Conservation (phyloP, 352 stramenopile genomes). For the Blastocystis sp. region DNA sequence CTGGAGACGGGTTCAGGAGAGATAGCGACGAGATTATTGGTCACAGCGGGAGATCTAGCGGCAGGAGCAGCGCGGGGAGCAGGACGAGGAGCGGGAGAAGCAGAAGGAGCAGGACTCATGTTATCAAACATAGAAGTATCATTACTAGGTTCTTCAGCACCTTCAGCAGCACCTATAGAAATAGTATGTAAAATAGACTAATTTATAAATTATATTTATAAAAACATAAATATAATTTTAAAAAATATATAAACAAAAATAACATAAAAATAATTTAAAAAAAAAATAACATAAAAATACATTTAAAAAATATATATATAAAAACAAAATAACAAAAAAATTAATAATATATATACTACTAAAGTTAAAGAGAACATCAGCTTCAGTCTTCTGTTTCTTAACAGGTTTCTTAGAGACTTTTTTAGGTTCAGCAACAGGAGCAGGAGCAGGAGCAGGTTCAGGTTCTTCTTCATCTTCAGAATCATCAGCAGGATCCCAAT, state of each 20-base stretch:
- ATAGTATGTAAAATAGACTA: too few species aligned
- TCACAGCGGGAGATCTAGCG: background rate
- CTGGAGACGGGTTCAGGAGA: background rate
- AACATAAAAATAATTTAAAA: too few species aligned
- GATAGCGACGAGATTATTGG: background rate
- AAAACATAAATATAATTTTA: too few species aligned
- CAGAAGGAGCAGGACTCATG: background rate
- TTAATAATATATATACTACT: too few species aligned
- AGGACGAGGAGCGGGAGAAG: background rate
- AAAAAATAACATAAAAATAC: too few species aligned
- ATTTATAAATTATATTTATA: too few species aligned
- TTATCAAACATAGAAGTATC: background rate
- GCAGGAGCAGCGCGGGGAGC: conserved; percentile 1
- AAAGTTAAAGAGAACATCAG: conserved; percentile 34
- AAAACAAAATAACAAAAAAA: too few species aligned
- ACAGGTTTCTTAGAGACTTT: conserved; percentile 16
- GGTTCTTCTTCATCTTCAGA: background rate
- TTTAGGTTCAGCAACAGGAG: background rate
- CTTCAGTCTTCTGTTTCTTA: conserved; percentile 14
- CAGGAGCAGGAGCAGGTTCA: conserved; percentile 11
- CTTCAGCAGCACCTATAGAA: background rate
- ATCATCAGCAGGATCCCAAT: conserved; percentile 2
- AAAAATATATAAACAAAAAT: too few species aligned
- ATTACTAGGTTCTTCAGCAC: background rate
- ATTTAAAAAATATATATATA: too few species aligned